Evolutionary conservation across 1,139 yeast genomes (phyloP), one percentile per base, ranked within the genome.

Genomic region (Blastobotrys petasosporus): DNA sequence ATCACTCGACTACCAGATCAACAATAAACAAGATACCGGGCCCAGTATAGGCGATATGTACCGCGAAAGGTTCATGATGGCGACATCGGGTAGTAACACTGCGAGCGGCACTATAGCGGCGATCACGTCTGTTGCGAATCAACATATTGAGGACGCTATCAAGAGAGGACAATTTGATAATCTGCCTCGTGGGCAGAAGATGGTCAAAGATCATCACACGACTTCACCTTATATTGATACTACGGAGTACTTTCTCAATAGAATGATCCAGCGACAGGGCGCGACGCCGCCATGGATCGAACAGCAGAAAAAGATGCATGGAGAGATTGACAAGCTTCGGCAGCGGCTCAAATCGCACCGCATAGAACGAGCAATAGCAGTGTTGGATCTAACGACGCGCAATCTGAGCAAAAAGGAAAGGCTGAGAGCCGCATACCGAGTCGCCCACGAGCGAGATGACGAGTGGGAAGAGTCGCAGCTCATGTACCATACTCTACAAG

Each of bases 211-310:
- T 15, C 66, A 59, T 28, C 65, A 69, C 9, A 57, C 61, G 12
- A 61, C 67, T 31, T 68, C 70, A 43, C 73, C 77, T 0, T 75
- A 71, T 53, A 65, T 80, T 9, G 83, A 79, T 53, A 66, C 77
- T 25, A 80, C 85, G 0, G 84, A 77, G 53, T 79, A 75, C 56
- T 85, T 85, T 58, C 66, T 87, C 61, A 82, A 80, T 52, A 80
- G 85, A 55, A 81, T 87, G 41, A 67, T 87, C 49, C 80, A 77
- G 54, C 76, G 77, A 39, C 95, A 87, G 62, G 88, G 85, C 40
- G 80, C 85, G 0, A 69, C 81, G 9, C 95, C 95, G 0, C 94
- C 94, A 0, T 87, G 95, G 95, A 81, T 87, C 30, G 94, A 86
- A 56, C 79, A 76, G 45, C 96, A 87, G 63, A 76, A 79, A 39